Evolutionary conservation across 495 filamentous ascomycete species (phyloP), one percentile per base, ranked within the genome.

Genomic region (Penicilliopsis zonata): DNA sequence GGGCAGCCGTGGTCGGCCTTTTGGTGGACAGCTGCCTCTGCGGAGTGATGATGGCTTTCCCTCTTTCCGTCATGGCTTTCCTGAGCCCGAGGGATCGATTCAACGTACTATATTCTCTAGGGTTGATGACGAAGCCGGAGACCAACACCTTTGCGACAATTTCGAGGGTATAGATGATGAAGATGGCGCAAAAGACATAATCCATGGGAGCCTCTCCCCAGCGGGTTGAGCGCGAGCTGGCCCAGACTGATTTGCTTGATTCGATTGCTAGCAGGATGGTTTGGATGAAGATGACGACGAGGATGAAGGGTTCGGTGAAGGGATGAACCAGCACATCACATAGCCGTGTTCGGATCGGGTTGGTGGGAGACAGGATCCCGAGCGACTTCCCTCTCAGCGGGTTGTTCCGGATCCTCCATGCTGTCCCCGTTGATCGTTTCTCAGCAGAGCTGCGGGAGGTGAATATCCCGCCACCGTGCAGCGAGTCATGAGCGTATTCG

Each of bases 301-400:
- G 59, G 32, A 99, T 87, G 33, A 82, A 61, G 1, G 88, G 86
- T 56, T 96, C 90, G 18, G 80, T 86, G 36, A 77, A 74, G 4
- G 85, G 77, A 49, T 92, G 79, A 13, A 95, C 82, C n/a, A 99
- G 61, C 5, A 95, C 38, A 51, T 94, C 82, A 48, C 86, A 93
- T 4, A 96, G 59, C 49, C 68, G 66, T 30, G 77, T 63, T 32
- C 90, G 72, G 17, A 96, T 37, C 33, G 66, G 65, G 43, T 79
- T 90, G 13, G 86, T 73, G 0, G 86, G 78, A 5, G 78, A 65
- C 43, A 96, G 80, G 13, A 95, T 71, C 4, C 86, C 80, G 14
- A 99, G 64, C n/a, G 80, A 78, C 40, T 80, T 86, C 28, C 92
- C 90, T 51, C 67, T 79, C 12, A 99, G 67, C 2, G 92, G 92